Evolutionary conservation across 208 protist genomes (phyloP), one percentile per base, ranked within the genome.

Genomic region (Phytomonas sp.): DNA sequence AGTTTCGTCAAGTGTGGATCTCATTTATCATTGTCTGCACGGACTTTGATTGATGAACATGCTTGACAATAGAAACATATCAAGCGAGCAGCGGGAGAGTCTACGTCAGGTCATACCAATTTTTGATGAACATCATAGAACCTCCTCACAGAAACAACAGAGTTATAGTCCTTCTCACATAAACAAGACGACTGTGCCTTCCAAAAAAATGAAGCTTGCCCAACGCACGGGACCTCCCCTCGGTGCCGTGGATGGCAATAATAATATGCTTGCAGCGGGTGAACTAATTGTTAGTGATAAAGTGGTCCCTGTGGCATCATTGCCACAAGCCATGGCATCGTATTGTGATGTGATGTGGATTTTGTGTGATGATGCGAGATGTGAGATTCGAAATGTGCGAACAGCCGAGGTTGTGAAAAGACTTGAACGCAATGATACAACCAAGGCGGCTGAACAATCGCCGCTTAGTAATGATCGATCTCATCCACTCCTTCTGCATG

Each of bases 271-370:
- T 16, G 40, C 80, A 30, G 76, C 79, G 34, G 75, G 70, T 36
- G 76, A 83, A 52, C 42, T 88, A 70, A 61, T 89, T 29, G 78
- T 86, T 31, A 87, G 87, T 29, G 87, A 92, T 60, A 84, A 83
- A 67, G 80, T 73, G 8, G 81, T 92, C 69, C 63, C 70, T 10
- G 75, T 82, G 33, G 62, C 77, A 14, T 74, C 74, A 14, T 79
- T 80, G 8, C 74, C 81, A 19, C 71, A 82, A 68, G 75, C 76
- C 23, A 89, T 93, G 79, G 70, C 78, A 56, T 70, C 69, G 12
- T 84, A 67, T 29, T 75, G 77, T 60, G 79, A 91, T 34, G 66
- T 87, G 32, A 84, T 95, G 2, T 95, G 90, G 88, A 73, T 93
- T 40, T 74, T 79, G n/a, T 76, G 78, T 52, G 74, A 70, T 0